phyloP scores from a whole-genome alignment of 306 rosid species.

The Fragaria iinumae region DNA sequence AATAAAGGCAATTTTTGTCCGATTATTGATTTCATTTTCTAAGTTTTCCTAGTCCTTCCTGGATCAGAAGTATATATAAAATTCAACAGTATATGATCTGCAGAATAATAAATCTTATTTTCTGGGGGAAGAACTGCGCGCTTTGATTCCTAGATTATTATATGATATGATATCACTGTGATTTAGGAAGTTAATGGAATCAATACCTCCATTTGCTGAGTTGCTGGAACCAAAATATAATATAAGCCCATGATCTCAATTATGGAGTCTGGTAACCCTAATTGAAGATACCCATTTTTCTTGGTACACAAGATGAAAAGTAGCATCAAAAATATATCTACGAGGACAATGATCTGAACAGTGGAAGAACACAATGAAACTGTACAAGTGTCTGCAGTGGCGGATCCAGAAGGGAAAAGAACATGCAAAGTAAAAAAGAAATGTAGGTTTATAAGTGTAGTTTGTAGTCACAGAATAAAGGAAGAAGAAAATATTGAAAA shows the following conservation, averaged over 20 bases:
- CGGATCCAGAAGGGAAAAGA: too few relatives aligned
- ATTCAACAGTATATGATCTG: background rate
- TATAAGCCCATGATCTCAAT: constrained; percentile 4
- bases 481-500: too few relatives aligned
- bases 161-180: background rate
- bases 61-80: background rate
- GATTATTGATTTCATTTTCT: background rate
- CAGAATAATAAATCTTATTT: background rate
- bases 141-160: background rate
- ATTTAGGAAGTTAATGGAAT: background rate
- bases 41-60: background rate
- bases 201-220: background rate
- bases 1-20: background rate
- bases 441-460: too few relatives aligned
- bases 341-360: background rate
- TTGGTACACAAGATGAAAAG: background rate
- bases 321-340: background rate
- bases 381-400: background rate
- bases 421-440: too few relatives aligned
- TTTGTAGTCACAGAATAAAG: too few relatives aligned
- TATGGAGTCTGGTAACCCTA: constrained; percentile 2
- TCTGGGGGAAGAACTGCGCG: constrained; percentile 2
- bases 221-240: background rate
- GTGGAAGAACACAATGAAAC: background rate
- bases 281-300: background rate